Base-by-base conservation (phyloP, 2,329 filamentous ascomycete species). In the Thielaviopsis ethacetica region DNA sequence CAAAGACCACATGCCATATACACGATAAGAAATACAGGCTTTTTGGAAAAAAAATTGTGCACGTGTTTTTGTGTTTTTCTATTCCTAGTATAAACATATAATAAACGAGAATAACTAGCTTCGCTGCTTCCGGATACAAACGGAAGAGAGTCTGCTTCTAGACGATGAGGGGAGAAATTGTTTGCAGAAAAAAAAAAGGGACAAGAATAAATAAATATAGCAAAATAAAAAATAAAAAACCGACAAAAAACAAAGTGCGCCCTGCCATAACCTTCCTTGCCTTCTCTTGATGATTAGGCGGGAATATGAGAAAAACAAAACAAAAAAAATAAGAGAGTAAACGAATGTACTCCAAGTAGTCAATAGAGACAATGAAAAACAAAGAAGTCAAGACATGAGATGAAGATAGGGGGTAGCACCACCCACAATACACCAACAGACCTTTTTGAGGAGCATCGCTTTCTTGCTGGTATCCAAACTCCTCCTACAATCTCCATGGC, bases 281-380 rank as follows among this genome's bases (percentile, higher is more conserved):
- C 47, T 51, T 44, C 30, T 58, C 10, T 38, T 19, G 26, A 47
- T 49, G 15, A 41, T 47, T 13, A 53, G n/a, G 30, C 49, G 38
- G 26, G 19, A 57, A 49, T 51, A 53, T 26, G 24, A 24, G 27
- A 59, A 56, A 56, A 44, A 24, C 52, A 56, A 54, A 59, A 55
- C 49, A 27, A 27, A 55, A 54, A 56, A 49, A 55, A 61, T 52
- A 41, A 49, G 49, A 56, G 54, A 60, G 44, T 19, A 44, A 34
- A n/a, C 17, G 19, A 49, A 15, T 17, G 38, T 38, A 55, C 44
- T 41, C 38, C 24, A 53, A 22, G 27, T 17, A 49, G 19, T 9
- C 7, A 41, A 6, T n/a, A n/a, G n/a, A 54, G 56, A 17, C 50
- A n/a, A 38, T 26, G 13, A 49, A 41, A 27, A 49, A 34, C 38